Base-by-base conservation (phyloP, 1,284 basidiomycete genomes). In the Schizophyllum amplum region DNA sequence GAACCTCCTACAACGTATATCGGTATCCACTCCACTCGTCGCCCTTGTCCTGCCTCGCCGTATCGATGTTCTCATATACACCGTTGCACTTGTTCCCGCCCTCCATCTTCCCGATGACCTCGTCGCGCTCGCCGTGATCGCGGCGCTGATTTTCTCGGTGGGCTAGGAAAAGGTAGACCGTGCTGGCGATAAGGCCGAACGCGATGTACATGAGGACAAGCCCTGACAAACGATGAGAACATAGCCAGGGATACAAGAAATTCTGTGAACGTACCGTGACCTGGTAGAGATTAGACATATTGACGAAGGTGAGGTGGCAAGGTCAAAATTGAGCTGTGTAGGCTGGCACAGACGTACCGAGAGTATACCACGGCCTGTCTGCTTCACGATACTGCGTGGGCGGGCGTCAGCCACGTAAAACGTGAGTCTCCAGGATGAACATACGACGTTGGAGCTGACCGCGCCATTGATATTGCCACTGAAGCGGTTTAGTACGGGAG, bases 401-500 rank as follows among this genome's bases (percentile, higher is more conserved):
- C 27, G 26, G 50, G 24, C 13, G 25, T 49, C 24, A 54, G 20
- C 17, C 2, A 49, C 22, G 42, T 24, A 57, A n/a, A 27, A 24
- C 4, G 26, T 47, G 26, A 54, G 20, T 23, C 33, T 27, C 4
- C 7, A 21, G 50, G 24, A 55, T 21, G 4, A 9, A 76, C 81
- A 61, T 72, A 83, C 82, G 9, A 86, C 77, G 66, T 87, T 87
- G 24, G 84, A 85, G 60, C 81, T 81, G 22, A 87, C 81, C 17
- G 85, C 85, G 7, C 86, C 85, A 63, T 87, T 86, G 33, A 87
- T 69, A 64, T 87, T 86, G 17, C 84, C 84, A 64, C 83, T 83
- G 57, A 13, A 22, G 20, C 25, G 53, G 11, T 58, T 33, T 13
- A 33, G 27, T 33, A 6, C 5, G 13, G 27, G 27, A 33, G 13